Base-by-base conservation (phyloP, 805 yeast genomes). In the Candida montana region DNA sequence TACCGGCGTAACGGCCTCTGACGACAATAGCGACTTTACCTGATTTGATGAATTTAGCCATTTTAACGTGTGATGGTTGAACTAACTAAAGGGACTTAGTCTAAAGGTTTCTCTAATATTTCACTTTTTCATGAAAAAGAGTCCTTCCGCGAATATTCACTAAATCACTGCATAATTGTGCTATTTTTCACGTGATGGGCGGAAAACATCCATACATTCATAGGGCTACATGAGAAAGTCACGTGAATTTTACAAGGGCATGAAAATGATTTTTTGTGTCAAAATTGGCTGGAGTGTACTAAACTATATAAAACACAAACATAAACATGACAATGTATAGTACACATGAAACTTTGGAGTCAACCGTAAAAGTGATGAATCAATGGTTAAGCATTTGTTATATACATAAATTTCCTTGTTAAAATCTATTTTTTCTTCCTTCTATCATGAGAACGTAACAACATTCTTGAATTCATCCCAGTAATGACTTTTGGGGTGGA, bases 1-100 rank as follows among this genome's bases (percentile, higher is more conserved):
- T 91, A 81, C 99, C 99, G 72, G 99, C 99, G 87, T 81, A 93
- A 80, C 99, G 93, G 69, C 99, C 99, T 75, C 98, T 91, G 75
- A 90, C 95, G 72, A 93, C 90, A 77, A 93, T 90, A 79, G 98
- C 97, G 83, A 91, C 98, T 46, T 53, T 55, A 81, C 97, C 97
- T 70, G 98, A 86, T 81, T 91, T 93, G 77, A 93, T 83, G 84
- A 93, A 91, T 78, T 93, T 93, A 78, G 96, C 96, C 96, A 89
- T 90, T 75, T 63, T 39, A 33, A 37, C 38, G 48, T 34, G 39
- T 39, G 33, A 38, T 44, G 37, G 37, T 38, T 42, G 47, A 46
- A 35, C 40, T 35, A 37, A 15, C 21, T 24, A 7, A 21, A 20
- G 5, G 30, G 16, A 19, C 28, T 31, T 27, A 30, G 16, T 33